Evolutionary conservation across 139 green algal genomes (phyloP), one percentile per base, ranked within the genome.

Genomic region (Microglena sp.): DNA sequence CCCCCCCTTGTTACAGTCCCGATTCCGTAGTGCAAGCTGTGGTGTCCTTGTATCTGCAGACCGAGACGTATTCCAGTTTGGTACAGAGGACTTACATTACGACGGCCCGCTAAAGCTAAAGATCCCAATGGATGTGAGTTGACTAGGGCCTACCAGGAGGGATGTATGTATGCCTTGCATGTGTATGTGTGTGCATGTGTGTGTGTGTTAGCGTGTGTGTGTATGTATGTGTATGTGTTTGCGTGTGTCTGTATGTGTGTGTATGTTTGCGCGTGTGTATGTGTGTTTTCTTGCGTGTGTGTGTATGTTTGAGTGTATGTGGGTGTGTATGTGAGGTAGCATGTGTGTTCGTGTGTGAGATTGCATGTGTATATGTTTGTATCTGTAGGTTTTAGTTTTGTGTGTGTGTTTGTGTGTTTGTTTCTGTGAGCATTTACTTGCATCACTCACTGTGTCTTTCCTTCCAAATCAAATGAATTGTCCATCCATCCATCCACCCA

Each of bases 91-190:
- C 15, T 60, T 77, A 5, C 54, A 64, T 7, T 93, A 91, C 66
- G 86, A 92, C 57, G 86, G 87, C 0, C 87, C 86, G 18, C 66
- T 88, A 32, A 60, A 78, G 57, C 61, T 85, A 15, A 33, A 76
- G 66, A 69, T 83, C 33, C 55, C 55, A 22, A 28, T 62, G 5
- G 55, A 62, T 62, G 55, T 62, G 15, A 62, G 40, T 11, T 8
- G 11, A 46, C 11, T 46, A 11, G 11, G 11, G 40, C 40, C 11
- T 8, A 11, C 40, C 8, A 46, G 32, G 31, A 55, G 36, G 33
- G 21, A 56, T 50, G 31, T 35, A 29, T 29, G 58, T 7, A 5
- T 67, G 67, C 22, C 6, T 44, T 40, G 2, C n/a, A 35, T 60
- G 61, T 29, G 32, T 4, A 35, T 50, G 40, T 50, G 11, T 50